Evolutionary conservation across 441 rosid genomes (phyloP).

Genomic region (Arabidopsis lyrata): DNA sequence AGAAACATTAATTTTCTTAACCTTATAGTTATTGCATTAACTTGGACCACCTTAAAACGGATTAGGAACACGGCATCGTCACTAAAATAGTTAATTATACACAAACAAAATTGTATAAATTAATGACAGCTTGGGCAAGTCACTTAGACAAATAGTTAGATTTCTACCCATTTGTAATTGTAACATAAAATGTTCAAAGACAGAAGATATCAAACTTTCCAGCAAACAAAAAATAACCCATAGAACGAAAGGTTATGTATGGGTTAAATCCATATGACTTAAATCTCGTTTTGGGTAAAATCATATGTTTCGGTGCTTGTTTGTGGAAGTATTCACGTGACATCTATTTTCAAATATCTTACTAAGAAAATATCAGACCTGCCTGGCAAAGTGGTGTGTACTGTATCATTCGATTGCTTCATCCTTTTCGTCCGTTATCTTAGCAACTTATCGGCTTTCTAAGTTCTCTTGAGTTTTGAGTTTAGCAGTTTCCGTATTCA

Average conservation of each 20-base stretch:
- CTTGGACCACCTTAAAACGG: slow-evolving; percentile 11
- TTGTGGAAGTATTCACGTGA: slow-evolving; percentile 1
- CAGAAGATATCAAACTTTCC: slow-evolving; percentile 13
- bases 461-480: too few species aligned
- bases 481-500: too few species aligned
- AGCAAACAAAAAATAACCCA: slow-evolving; percentile 8
- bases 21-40: slow-evolving; percentile 15
- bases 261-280: not conserved
- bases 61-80: slow-evolving; percentile 22
- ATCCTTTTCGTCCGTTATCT: not conserved
- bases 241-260: not conserved
- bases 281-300: slow-evolving; percentile 1
- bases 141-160: not conserved
- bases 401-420: not conserved
- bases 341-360: not conserved
- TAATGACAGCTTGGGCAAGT: slow-evolving; percentile 19
- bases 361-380: not conserved
- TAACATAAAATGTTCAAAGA: not conserved
- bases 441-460: too few species aligned
- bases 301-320: not conserved
- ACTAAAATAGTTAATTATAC: slow-evolving; percentile 2
- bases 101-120: not conserved
- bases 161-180: not conserved
- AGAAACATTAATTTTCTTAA: slow-evolving; percentile 20
- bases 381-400: slow-evolving; percentile 2